Percentiles rank a stretch among this genome's conserved stretches.
These are phyloP conservation scores for Metarhizium anisopliae DNA, from an alignment of 2,329 filamentous ascomycete genomes.

Conservation along the genomic window DNA sequence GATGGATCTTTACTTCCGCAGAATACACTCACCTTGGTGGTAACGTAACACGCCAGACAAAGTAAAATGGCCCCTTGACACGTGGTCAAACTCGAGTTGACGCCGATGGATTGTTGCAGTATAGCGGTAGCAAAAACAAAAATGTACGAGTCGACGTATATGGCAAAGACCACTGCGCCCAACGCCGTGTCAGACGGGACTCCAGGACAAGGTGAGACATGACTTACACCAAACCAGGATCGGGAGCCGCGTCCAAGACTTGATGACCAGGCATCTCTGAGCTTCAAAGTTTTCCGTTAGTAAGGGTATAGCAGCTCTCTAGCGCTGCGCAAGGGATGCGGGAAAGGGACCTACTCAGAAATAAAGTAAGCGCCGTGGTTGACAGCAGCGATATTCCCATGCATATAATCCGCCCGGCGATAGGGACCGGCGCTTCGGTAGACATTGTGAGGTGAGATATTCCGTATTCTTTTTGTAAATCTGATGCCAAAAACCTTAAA, in stretches of 20 bases:
- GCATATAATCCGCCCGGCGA: constrained; percentile 1
- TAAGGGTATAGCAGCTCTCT: too few species aligned
- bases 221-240: constrained; percentile 34
- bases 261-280: constrained; percentile 27
- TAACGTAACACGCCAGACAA: constrained; percentile 53
- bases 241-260: constrained; percentile 30
- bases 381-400: constrained; percentile 19
- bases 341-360: constrained; percentile 22
- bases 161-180: constrained; percentile 44
- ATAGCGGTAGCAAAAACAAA: constrained; percentile 51
- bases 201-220: background rate
- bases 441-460: background rate
- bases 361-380: constrained; percentile 26
- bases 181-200: background rate
- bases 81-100: constrained; percentile 38
- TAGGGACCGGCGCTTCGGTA: background rate
- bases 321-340: background rate
- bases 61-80: constrained; percentile 52
- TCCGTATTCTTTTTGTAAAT: too few species aligned
- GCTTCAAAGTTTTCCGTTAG: constrained; percentile 8
- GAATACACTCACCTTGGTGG: constrained; percentile 43
- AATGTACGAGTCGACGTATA: constrained; percentile 50
- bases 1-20: background rate
- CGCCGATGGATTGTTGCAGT: constrained; percentile 46
- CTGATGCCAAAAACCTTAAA: too few species aligned